Evolutionary conservation across 192 early-diverging fungal genomes (phyloP), one percentile per base, ranked within the genome.

Genomic region (Umbelopsis sp.): DNA sequence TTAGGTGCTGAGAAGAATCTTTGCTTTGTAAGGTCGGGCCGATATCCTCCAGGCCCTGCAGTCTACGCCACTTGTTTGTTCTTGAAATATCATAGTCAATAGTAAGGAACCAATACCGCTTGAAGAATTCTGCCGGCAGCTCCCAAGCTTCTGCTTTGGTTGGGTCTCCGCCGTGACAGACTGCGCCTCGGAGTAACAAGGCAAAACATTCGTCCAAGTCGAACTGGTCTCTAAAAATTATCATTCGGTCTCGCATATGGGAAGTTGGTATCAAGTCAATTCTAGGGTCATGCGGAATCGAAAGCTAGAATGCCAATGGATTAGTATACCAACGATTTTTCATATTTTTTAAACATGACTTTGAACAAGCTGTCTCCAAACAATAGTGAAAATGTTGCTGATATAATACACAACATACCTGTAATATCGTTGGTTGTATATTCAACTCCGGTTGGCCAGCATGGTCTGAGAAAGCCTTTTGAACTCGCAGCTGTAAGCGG

Each of bases 211-310:
- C 46, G 16, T 80, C 78, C 30, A 75, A 73, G 25, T 80, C 71
- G 30, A 76, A 67, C 16, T 66, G 64, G 52, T 75, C 74, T 18
- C 78, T 50, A 33, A 80, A 80, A 10, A 80, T 51, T 46, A 80
- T 80, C 78, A 80, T 75, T 65, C 78, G 71, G 35, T 80, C 78
- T 44, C 78, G 67, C 70, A 80, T 75, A 53, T 80, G 78, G 13
- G 71, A 61, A 16, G 74, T 75, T 3, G 78, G 74, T 35, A 80
- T 71, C 22, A 75, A 49, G n/a, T 80, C 78, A 37, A 80, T 80
- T 13, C 78, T 71, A 30, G 78, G 74, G 51, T 80, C 78, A 20
- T 80, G 78, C 3, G 78, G 78, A 61, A 80, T 76, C 5, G 74
- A 71, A 9, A 80, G 46, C 25, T 76, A 66, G 8, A 71, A 48